Base-by-base conservation (phyloP, 805 yeast species). In the Cyberlindnera veronae region DNA sequence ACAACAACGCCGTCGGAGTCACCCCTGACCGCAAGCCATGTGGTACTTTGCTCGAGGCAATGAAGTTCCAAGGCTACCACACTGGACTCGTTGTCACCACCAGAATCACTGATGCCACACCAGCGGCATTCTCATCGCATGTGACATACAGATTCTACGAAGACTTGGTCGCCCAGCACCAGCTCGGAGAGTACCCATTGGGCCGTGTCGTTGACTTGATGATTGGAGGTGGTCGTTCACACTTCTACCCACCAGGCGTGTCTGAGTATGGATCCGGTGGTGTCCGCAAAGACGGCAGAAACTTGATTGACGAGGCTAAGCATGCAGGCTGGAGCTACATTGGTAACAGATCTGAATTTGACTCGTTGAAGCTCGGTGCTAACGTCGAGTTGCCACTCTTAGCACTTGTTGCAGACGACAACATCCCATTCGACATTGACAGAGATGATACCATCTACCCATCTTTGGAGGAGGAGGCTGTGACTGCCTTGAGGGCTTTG, bases 51-150 rank as follows among this genome's bases (percentile, higher is more conserved):
- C 67, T 90, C 49, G 98, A 90, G 63, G 95, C 95, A 1, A 80
- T 91, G 54, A 89, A 90, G 57, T 66, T 82, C 41, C 69, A 76
- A 43, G 96, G 96, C 1, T 87, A 80, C 62, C 61, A 69, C 51
- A 90, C 97, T 0, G 98, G 97, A 0, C 67, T 90, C 36, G 97
- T 90, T 19, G 96, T 89, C 21, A 90, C 96, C 20, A 89, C 97
- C 0, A 74, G 95, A 48, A 76, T 90, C 49, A 87, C 96, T 8
- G 97, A 90, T 59, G 97, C 97, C 13, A 90, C 97, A 0, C 97
- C 97, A 0, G 96, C 95, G 11, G 79, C 90, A 0, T 90, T 88
- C 60, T 78, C 87, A 29, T 54, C 95, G 3, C 98, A 90, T 60
- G 93, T 73, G 12, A 81, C 80, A 48, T 74, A 68, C 57, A 74